Evolutionary conservation across 495 filamentous ascomycete species (phyloP).

Genomic region (Penicillium parvum): DNA sequence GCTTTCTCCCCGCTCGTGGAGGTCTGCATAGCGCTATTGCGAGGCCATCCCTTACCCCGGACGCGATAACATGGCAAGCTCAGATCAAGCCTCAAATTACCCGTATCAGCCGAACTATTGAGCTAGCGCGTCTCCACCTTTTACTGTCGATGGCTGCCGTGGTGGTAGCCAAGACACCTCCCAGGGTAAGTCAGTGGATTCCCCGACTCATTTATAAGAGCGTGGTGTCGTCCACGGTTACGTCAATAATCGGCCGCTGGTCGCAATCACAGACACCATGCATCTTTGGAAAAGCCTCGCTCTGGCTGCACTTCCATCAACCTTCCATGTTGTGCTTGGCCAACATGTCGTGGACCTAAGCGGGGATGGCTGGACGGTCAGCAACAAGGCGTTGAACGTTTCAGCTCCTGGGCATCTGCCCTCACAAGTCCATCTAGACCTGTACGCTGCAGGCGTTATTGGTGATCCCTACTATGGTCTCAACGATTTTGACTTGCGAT

Average conservation of each 20-base stretch:
- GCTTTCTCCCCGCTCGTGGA: slow-evolving; percentile 17
- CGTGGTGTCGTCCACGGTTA: neutral
- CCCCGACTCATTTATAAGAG: neutral
- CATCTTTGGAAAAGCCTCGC: slow-evolving; percentile 12
- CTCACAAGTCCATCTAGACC: slow-evolving; percentile 60
- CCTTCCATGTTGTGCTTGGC: slow-evolving; percentile 10
- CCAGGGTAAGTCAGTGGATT: no score
- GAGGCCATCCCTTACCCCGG: neutral
- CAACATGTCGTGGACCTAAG: slow-evolving; percentile 50
- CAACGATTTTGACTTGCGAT: slow-evolving; percentile 60
- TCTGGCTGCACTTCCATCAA: slow-evolving; percentile 14
- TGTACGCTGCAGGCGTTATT: slow-evolving; percentile 50
- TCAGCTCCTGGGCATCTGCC: slow-evolving; percentile 57
- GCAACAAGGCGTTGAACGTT: slow-evolving; percentile 47
- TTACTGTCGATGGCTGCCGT: neutral
- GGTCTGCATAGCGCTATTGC: neutral
- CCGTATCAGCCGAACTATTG: neutral
- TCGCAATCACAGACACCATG: slow-evolving; percentile 11
- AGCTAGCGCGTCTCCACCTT: slow-evolving; percentile 3
- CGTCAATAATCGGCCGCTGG: neutral
- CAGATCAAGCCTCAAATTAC: slow-evolving; percentile 1
- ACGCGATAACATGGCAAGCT: slow-evolving; percentile 3
- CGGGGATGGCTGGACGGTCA: slow-evolving; percentile 52
- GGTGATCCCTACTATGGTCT: slow-evolving; percentile 46
- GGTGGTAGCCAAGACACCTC: neutral